Evolutionary conservation across 495 filamentous ascomycete species (phyloP).

Genomic region (Trichoderma orchidacearum): DNA sequence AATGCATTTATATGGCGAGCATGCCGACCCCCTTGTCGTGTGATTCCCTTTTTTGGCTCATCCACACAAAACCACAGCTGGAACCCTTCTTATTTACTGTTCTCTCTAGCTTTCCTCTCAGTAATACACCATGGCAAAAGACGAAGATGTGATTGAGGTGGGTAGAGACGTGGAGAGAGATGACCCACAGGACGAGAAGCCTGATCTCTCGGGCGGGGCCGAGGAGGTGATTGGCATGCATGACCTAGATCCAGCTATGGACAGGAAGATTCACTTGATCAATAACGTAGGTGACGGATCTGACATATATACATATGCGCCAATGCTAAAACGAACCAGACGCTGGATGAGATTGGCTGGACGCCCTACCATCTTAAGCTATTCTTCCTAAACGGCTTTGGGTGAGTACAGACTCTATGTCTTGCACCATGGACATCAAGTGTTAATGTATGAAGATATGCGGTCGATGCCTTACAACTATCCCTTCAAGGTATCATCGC

Average conservation of each 20-base stretch:
- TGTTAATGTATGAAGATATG: background rate
- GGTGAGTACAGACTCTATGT: slow-evolving; percentile 47
- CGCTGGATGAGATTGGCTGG: slow-evolving; percentile 78
- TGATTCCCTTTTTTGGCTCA: background rate
- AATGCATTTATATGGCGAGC: too few species aligned
- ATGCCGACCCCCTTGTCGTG: too few species aligned
- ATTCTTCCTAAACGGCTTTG: slow-evolving; percentile 72
- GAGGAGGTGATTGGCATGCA: slow-evolving; percentile 12
- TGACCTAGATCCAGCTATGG: slow-evolving; percentile 45
- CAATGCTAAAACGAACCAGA: slow-evolving; percentile 33
- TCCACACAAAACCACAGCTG: background rate
- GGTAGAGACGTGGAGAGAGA: background rate
- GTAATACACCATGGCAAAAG: background rate
- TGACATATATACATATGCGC: background rate
- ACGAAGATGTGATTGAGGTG: background rate
- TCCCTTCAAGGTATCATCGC: slow-evolving; percentile 32
- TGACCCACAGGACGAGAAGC: background rate
- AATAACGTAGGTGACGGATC: slow-evolving; percentile 37
- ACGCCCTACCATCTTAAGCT: slow-evolving; percentile 76
- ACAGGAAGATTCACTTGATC: slow-evolving; percentile 53
- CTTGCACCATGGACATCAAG: slow-evolving; percentile 3
- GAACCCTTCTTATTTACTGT: background rate
- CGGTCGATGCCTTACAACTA: background rate
- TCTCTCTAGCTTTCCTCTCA: background rate
- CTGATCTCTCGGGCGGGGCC: background rate